A percentile compares a stretch with the other conserved stretches of the same genome.
phyloP scores from a whole-genome alignment of 345 rosid genomes.

The Alliaria petiolata region DNA sequence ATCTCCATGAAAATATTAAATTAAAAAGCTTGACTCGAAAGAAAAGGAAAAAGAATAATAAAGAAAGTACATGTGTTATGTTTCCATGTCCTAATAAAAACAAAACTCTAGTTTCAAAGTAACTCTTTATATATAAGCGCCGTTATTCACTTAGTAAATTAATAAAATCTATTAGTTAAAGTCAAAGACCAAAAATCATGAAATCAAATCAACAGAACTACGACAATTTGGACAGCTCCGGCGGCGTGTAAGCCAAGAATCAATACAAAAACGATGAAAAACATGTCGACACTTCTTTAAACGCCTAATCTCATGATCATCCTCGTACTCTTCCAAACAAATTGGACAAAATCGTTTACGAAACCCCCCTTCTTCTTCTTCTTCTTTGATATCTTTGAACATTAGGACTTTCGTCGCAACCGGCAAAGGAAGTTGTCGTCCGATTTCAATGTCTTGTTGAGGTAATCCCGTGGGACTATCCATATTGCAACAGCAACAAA shows the following conservation, averaged over 20 bases:
- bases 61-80: not conserved
- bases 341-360: constrained; percentile 4
- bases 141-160: no score
- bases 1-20: constrained; percentile 10
- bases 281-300: constrained; percentile 13
- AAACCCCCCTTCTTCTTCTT: not conserved
- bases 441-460: constrained; percentile 22
- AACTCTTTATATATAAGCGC: not conserved
- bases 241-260: not conserved
- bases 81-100: not conserved
- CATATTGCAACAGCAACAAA: not conserved
- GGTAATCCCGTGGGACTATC: not conserved
- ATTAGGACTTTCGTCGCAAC: not conserved
- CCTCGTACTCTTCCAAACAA: constrained; percentile 25
- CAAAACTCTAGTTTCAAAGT: not conserved
- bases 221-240: constrained; percentile 25
- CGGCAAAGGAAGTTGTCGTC: not conserved
- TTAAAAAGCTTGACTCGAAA: not conserved
- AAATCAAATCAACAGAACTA: not conserved
- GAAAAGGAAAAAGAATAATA: not conserved
- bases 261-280: constrained; percentile 21
- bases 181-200: no score
- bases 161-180: no score
- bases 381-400: constrained; percentile 18
- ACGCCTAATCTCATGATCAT: constrained; percentile 11